Conservation (phyloP, 2,329 filamentous ascomycete species). For the Cryphonectria radicalis region DNA sequence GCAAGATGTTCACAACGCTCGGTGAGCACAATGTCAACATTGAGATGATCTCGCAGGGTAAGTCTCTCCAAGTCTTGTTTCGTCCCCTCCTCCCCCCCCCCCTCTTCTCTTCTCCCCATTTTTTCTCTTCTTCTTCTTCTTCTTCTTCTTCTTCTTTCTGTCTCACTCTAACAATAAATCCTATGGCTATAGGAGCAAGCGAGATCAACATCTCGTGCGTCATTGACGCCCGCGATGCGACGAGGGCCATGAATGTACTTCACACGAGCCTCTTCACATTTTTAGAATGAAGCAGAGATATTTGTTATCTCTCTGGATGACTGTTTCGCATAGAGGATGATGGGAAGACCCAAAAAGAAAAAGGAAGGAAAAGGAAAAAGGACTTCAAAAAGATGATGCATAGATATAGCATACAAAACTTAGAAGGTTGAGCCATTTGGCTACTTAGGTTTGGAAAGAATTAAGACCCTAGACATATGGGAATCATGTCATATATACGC, state of each 20-base stretch:
- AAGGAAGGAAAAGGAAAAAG: not conserved
- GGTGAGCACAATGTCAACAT: slow-evolving; percentile 95
- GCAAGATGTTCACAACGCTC: slow-evolving; percentile 91
- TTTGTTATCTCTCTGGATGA: not conserved
- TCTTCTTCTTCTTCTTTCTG: not conserved
- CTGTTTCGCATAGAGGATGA: not conserved
- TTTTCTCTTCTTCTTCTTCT: not conserved
- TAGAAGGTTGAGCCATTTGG: not conserved
- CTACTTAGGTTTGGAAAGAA: not conserved
- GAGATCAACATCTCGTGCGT: slow-evolving; percentile 99
- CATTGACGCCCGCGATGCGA: slow-evolving; percentile 88
- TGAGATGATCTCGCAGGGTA: slow-evolving; percentile 99
- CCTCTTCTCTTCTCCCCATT: not conserved
- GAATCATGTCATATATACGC: not conserved
- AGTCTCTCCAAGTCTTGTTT: slow-evolving; percentile 33
- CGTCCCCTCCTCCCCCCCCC: no score
- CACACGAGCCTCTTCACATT: slow-evolving; percentile 98
- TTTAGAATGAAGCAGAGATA: slow-evolving; percentile 64
- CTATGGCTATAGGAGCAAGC: slow-evolving; percentile 72
- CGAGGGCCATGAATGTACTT: slow-evolving; percentile 91
- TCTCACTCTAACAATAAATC: not conserved
- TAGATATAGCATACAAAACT: not conserved
- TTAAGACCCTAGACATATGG: not conserved
- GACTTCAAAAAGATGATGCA: not conserved
- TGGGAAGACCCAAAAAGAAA: not conserved